Percentiles rank a stretch among this genome's conserved stretches.
phyloP scores from a whole-genome alignment of 2,329 filamentous ascomycete species.

The Metarhizium brunneum region DNA sequence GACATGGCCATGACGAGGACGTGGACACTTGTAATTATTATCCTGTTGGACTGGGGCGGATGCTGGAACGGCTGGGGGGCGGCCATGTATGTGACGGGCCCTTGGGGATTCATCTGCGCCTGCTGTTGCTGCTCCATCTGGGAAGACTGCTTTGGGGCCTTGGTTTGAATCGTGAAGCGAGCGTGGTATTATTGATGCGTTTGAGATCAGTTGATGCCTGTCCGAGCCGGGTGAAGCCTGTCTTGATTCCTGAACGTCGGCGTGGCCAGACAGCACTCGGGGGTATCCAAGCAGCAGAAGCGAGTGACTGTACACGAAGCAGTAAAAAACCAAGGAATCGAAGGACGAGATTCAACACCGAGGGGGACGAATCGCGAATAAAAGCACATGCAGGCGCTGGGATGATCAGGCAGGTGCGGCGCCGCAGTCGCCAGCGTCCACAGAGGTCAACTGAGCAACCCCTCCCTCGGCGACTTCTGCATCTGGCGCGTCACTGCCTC shows the following conservation, averaged over 20 bases:
- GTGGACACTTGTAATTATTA: constrained; percentile 21
- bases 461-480: no score
- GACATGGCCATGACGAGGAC: constrained; percentile 15
- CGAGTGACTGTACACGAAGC: background rate
- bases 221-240: no score
- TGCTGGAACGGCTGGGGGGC: background rate
- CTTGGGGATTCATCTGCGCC: background rate
- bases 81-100: background rate
- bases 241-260: background rate
- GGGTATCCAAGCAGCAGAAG: background rate
- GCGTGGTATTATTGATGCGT: background rate
- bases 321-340: background rate
- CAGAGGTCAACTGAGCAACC: no score
- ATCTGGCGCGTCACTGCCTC: no score
- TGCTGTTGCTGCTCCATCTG: background rate
- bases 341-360: background rate
- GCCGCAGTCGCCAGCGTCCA: no score
- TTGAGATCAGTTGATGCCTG: no score
- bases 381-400: no score
- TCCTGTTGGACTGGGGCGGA: constrained; percentile 4
- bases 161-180: background rate
- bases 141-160: background rate
- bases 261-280: background rate
- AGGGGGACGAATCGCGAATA: background rate
- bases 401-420: no score